Base-by-base conservation (phyloP, 768 basidiomycete genomes). In the Rhizopogon salebrosus region DNA sequence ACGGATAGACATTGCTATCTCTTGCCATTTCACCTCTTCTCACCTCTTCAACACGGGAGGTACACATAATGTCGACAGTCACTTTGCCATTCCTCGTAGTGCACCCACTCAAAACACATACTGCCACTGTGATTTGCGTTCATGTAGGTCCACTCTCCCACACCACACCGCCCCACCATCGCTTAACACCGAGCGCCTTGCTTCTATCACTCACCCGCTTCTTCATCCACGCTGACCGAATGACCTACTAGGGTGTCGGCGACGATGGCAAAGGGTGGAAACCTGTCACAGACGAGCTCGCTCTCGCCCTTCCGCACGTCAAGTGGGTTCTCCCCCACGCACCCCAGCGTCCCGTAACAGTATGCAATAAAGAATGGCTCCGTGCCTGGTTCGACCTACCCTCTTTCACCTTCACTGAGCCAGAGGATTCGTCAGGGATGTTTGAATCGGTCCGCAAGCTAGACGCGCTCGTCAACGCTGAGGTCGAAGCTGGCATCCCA, bases 41-140 rank as follows among this genome's bases (percentile, higher is more conserved):
- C 20, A 46, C 22, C 20, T 23, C 8, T 29, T 16, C 45, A 34
- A 16, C 18, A 22, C 13, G 27, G 37, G 6, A 29, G 27, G 3
- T 6, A 43, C 26, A 34, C 7, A 34, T 5, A 6, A 46, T 46
- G 45, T 46, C 45, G 0, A 16, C 29, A 23, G 45, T 46, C 31
- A 46, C 45, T 1, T 34, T 46, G 22, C 62, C 66, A 20, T 77
- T 65, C 65, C 66, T 86, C 57, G 72, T 76, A 27, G 73, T 87
- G 27, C 72, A 78, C 35, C 75, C 89, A 10, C 63, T 72, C 38
- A 62, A 72, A 36, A 82, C 78, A 57, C 93, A 95, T 68, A 85
- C 89, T 7, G 89, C 91, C 7, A 93, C 91, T 0, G 82, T 95
- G 57, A 87, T 95, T 62, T 92, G 95, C 67, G 71, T 92, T 37